Percentiles rank a stretch among this genome's conserved stretches.
These are phyloP conservation scores for Heliamphora exappendiculata DNA, from an alignment of 148 eudicot genomes.

Conservation along the genomic window DNA sequence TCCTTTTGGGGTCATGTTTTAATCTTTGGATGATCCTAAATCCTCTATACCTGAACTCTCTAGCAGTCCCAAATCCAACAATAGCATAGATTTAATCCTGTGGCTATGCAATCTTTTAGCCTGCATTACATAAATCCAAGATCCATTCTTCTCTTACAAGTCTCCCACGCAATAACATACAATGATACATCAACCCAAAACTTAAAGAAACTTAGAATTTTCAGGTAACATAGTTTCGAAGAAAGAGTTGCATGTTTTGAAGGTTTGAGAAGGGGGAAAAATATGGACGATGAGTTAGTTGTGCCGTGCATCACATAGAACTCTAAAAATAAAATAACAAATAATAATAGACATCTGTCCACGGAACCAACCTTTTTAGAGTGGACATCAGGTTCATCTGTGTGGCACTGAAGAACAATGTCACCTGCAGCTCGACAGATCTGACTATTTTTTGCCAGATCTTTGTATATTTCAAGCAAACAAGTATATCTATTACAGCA, in stretches of 20 bases:
- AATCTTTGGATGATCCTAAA: neutral
- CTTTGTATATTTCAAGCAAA: conserved; percentile 79
- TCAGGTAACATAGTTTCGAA: neutral
- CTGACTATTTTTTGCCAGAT: conserved; percentile 61
- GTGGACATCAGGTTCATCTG: conserved; percentile 35
- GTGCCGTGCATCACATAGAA: neutral
- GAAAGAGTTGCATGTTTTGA: neutral
- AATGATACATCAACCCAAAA: neutral
- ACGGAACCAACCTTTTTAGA: conserved; percentile 46
- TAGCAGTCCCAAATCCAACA: neutral
- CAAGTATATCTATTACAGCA: conserved; percentile 87
- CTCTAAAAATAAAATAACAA: neutral
- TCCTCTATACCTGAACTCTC: too few species aligned
- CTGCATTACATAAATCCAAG: neutral
- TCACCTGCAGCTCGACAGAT: conserved; percentile 56
- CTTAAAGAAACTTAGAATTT: neutral
- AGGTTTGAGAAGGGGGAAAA: neutral
- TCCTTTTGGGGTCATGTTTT: neutral
- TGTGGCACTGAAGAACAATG: conserved; percentile 50
- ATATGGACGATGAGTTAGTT: neutral
- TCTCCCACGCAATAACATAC: neutral
- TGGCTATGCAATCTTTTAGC: neutral
- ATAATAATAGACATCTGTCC: neutral
- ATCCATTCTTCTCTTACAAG: neutral
- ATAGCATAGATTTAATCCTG: neutral